Conservation (phyloP, 441 rosid genomes). For the Viola pubescens region DNA sequence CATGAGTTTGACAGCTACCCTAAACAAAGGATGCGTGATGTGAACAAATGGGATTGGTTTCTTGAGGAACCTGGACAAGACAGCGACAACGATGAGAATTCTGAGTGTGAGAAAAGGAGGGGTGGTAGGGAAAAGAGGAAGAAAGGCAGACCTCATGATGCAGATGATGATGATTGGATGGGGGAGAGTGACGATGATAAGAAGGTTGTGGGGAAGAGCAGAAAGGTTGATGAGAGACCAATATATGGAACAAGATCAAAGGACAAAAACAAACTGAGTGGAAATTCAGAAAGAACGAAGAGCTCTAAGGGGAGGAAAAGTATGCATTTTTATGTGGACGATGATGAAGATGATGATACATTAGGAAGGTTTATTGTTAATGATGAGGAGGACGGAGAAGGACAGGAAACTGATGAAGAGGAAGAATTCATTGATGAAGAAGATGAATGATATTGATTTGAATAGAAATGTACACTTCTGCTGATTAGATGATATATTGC, state of each 20-base stretch:
- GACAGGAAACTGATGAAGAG: conserved; percentile 23
- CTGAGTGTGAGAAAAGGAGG: conserved; percentile 18
- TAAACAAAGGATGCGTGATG: conserved; percentile 29
- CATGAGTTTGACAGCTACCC: conserved; percentile 61
- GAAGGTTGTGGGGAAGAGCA: conserved; percentile 21
- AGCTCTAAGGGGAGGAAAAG: conserved; percentile 14
- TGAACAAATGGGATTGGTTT: conserved; percentile 72
- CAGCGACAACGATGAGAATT: conserved; percentile 27
- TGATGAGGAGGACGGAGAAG: conserved; percentile 32
- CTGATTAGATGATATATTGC: no score
- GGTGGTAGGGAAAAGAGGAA: conserved; percentile 35
- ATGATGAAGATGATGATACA: conserved; percentile 49
- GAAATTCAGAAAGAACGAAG: conserved; percentile 15
- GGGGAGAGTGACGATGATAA: conserved; percentile 51
- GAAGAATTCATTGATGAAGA: conserved; percentile 23
- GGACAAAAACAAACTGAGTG: conserved; percentile 13
- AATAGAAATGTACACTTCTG: background rate
- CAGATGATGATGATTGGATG: conserved; percentile 48
- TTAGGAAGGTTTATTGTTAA: conserved; percentile 66
- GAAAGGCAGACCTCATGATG: conserved; percentile 23
- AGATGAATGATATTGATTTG: conserved; percentile 10
- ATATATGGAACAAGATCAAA: conserved; percentile 54
- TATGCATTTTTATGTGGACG: conserved; percentile 14
- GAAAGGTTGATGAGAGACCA: conserved; percentile 20
- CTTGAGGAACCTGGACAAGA: conserved; percentile 37